Evolutionary conservation across 495 filamentous ascomycete species (phyloP).

Genomic region (Penicillium pulvis): DNA sequence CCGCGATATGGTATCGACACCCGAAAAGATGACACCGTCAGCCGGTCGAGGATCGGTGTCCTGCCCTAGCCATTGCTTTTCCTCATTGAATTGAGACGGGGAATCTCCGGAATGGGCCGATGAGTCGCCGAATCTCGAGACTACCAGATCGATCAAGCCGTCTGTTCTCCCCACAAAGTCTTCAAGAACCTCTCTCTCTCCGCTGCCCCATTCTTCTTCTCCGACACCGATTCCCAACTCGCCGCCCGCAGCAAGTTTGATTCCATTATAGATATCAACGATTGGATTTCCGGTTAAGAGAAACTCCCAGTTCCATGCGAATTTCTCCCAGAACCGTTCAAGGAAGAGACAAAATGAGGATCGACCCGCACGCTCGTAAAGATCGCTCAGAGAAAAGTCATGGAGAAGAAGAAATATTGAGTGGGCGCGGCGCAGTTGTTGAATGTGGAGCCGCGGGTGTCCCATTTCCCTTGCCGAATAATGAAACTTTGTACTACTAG

Average conservation of each 20-base stretch:
- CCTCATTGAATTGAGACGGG: constrained; percentile 10
- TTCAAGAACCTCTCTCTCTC: constrained; percentile 88
- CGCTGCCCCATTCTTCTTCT: constrained; percentile 90
- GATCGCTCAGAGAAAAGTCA: constrained; percentile 62
- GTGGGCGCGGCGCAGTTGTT: constrained; percentile 82
- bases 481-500: constrained; percentile 47
- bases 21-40: constrained; percentile 84
- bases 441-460: constrained; percentile 73
- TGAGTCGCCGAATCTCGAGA: constrained; percentile 77
- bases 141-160: constrained; percentile 79
- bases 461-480: constrained; percentile 89
- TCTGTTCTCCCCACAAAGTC: constrained; percentile 66
- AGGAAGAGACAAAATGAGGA: constrained; percentile 64
- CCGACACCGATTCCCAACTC: constrained; percentile 93
- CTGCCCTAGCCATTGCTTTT: constrained; percentile 63
- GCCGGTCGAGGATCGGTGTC: constrained; percentile 63
- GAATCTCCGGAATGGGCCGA: constrained; percentile 13
- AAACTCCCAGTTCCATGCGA: constrained; percentile 83
- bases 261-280: constrained; percentile 73
- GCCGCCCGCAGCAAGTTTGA: constrained; percentile 88
- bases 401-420: constrained; percentile 87
- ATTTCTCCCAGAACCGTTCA: constrained; percentile 81
- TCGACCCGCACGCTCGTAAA: constrained; percentile 64
- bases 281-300: constrained; percentile 87
- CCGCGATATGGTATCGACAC: constrained; percentile 67